Conservation (phyloP, 768 basidiomycete genomes). For the Obba rivulosa region DNA sequence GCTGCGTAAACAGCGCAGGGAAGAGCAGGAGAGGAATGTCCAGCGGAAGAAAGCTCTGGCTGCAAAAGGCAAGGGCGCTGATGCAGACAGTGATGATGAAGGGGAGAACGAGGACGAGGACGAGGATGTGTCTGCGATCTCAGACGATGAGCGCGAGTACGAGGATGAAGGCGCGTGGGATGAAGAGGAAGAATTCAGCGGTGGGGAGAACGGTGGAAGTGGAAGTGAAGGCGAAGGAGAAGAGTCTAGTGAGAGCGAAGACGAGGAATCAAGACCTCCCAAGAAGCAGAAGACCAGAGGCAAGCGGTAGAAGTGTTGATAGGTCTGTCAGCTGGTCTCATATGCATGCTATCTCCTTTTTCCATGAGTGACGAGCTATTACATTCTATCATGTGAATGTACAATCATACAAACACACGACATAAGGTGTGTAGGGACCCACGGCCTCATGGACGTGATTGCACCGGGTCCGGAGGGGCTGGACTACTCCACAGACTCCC, state of each 20-base stretch:
- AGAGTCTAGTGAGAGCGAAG: constrained; percentile 43
- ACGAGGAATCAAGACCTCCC: constrained; percentile 35
- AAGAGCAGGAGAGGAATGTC: constrained; percentile 91
- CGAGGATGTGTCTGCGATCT: constrained; percentile 47
- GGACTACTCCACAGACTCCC: constrained; percentile 14
- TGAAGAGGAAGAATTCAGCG: constrained; percentile 62
- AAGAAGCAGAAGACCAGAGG: constrained; percentile 52
- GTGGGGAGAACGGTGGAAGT: constrained; percentile 39
- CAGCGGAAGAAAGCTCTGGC: constrained; percentile 63
- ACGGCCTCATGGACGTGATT: constrained; percentile 1
- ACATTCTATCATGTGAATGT: constrained; percentile 4
- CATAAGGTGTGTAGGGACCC: background rate
- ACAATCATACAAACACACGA: background rate
- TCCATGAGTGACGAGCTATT: background rate
- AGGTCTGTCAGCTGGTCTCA: background rate
- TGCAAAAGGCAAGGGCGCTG: constrained; percentile 24
- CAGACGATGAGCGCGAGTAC: constrained; percentile 27
- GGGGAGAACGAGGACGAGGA: constrained; percentile 33
- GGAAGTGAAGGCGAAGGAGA: constrained; percentile 40
- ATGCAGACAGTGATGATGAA: constrained; percentile 32
- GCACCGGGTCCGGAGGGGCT: background rate
- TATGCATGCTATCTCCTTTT: background rate
- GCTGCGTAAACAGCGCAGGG: constrained; percentile 69
- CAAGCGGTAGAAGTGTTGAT: constrained; percentile 32
- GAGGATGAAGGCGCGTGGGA: constrained; percentile 37